phyloP scores from a whole-genome alignment of 352 stramenopile species.

The Pythium sp. region DNA sequence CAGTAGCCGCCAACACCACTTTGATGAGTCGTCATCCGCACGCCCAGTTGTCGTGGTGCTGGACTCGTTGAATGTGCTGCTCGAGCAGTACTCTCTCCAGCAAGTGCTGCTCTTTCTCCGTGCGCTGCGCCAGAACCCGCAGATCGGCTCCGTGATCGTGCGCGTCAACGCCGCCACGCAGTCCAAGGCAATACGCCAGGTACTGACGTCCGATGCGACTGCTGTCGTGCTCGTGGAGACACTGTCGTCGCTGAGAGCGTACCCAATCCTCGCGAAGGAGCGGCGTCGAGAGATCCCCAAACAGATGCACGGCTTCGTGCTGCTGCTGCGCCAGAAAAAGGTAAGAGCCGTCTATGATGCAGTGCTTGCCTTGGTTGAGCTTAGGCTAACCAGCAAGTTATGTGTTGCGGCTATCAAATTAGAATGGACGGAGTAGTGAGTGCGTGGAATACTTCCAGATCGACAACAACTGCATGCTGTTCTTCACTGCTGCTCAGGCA shows the following conservation, averaged over 20 bases:
- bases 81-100: slow-evolving; percentile 46
- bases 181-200: slow-evolving; percentile 15
- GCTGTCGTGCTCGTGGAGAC: slow-evolving; percentile 58
- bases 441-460: slow-evolving; percentile 66
- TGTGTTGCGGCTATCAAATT: slow-evolving; percentile 1
- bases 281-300: slow-evolving; percentile 58
- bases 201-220: slow-evolving; percentile 43
- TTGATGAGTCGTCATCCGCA: neutral
- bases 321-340: slow-evolving; percentile 65
- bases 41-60: slow-evolving; percentile 55
- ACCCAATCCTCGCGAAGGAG: slow-evolving; percentile 60
- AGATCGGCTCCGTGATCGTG: slow-evolving; percentile 43
- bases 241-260: slow-evolving; percentile 41
- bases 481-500: slow-evolving; percentile 17
- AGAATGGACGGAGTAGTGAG: slow-evolving; percentile 68
- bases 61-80: slow-evolving; percentile 62
- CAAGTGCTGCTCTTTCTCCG: slow-evolving; percentile 45
- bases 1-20: neutral
- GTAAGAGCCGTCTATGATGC: slow-evolving; percentile 19
- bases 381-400: neutral
- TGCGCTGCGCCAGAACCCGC: slow-evolving; percentile 24
- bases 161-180: slow-evolving; percentile 44
- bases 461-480: slow-evolving; percentile 22
- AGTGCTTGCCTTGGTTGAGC: neutral
- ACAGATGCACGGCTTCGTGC: slow-evolving; percentile 52